Percentiles rank a stretch among this genome's conserved stretches.
These are phyloP conservation scores for Pachyrhizus erosus DNA, from an alignment of 306 rosid species.

Conservation along the genomic window DNA sequence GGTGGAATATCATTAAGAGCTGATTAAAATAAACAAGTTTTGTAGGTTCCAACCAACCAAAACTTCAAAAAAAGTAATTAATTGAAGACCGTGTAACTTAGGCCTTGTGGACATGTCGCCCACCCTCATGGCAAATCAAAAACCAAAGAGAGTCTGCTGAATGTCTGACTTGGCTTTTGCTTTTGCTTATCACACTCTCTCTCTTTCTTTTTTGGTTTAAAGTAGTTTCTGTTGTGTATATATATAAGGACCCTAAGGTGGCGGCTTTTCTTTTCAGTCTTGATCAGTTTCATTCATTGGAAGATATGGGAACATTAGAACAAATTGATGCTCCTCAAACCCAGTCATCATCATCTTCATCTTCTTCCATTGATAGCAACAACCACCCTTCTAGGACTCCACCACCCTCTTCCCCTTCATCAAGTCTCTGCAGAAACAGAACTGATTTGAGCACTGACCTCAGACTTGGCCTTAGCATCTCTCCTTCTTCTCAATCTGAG, in stretches of 20 bases:
- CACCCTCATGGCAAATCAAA: slow-evolving; percentile 64
- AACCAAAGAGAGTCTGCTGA: slow-evolving; percentile 41
- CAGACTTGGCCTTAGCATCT: slow-evolving; percentile 57
- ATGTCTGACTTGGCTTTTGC: slow-evolving; percentile 44
- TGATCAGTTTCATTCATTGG: slow-evolving; percentile 44
- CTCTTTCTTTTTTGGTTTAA: neutral
- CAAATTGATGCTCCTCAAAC: slow-evolving; percentile 39
- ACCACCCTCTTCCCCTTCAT: slow-evolving; percentile 44
- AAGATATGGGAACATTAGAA: slow-evolving; percentile 49
- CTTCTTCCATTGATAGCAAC: slow-evolving; percentile 57
- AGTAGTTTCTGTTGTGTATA: slow-evolving; percentile 16
- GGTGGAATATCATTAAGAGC: slow-evolving; percentile 37
- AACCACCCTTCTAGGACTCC: slow-evolving; percentile 39
- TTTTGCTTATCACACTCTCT: slow-evolving; percentile 16
- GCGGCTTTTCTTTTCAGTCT: slow-evolving; percentile 47
- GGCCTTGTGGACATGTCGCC: slow-evolving; percentile 63
- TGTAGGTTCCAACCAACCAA: slow-evolving; percentile 54
- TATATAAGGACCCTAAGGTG: slow-evolving; percentile 46
- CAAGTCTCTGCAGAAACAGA: slow-evolving; percentile 44
- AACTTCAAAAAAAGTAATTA: slow-evolving; percentile 41
- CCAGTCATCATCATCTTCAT: slow-evolving; percentile 56
- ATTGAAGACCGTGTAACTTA: slow-evolving; percentile 52
- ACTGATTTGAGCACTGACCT: slow-evolving; percentile 58
- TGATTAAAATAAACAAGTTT: slow-evolving; percentile 45
- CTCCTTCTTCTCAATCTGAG: slow-evolving; percentile 40